A percentile compares a stretch with the other conserved stretches of the same genome.
These are phyloP conservation scores for Colletotrichum caudatum DNA, from an alignment of 2,329 filamentous ascomycete genomes.

Conservation along the genomic window DNA sequence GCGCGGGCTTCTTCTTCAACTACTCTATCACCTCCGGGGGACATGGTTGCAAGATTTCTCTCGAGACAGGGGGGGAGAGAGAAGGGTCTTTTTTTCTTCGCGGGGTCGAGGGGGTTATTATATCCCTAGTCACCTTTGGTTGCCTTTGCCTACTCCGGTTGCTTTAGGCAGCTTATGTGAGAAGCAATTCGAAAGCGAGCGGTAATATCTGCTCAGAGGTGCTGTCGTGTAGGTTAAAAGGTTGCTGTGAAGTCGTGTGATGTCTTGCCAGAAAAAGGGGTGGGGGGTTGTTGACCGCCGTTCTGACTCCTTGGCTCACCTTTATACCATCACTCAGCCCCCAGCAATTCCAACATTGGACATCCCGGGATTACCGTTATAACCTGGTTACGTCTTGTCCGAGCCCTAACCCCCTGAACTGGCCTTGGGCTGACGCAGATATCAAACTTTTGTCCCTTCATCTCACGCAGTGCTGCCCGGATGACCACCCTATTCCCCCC, in stretches of 20 bases:
- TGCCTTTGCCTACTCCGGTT: not conserved
- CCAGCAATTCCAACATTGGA: not conserved
- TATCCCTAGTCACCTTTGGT: not conserved
- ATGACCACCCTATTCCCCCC: constrained; percentile 4
- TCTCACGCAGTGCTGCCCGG: constrained; percentile 4
- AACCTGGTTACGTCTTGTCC: not conserved
- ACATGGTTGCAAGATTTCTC: not conserved
- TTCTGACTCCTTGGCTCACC: not conserved
- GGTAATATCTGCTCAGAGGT: not conserved
- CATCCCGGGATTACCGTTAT: not conserved
- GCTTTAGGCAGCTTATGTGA: not conserved
- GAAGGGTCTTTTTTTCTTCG: not conserved
- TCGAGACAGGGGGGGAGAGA: not conserved
- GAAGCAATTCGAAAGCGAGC: not conserved
- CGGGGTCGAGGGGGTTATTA: not conserved
- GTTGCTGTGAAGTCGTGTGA: constrained; percentile 11
- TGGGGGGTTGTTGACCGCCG: not conserved
- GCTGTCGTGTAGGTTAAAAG: not conserved
- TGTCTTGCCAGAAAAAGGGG: not conserved
- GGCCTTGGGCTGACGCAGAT: not conserved
- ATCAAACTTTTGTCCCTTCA: not conserved
- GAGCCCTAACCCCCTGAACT: not conserved
- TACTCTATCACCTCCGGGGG: not conserved
- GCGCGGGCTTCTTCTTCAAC: not conserved
- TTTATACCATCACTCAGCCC: not conserved